Evolutionary conservation across 768 basidiomycete species (phyloP).

Genomic region (Auricularia auricula-judae): DNA sequence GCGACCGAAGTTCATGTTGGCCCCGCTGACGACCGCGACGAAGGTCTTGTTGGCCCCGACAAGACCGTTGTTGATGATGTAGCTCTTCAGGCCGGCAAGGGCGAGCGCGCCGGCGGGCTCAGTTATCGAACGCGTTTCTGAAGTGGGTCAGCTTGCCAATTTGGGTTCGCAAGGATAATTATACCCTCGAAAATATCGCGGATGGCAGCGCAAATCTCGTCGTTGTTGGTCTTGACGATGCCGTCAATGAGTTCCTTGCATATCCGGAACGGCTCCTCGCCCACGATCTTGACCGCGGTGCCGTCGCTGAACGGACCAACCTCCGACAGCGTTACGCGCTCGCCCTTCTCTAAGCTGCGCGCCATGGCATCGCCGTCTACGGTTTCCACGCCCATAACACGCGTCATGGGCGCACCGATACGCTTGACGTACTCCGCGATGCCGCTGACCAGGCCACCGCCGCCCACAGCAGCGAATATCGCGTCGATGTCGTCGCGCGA

Average conservation of each 20-base stretch:
- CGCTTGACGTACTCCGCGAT: slow-evolving; percentile 87
- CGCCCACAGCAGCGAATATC: slow-evolving; percentile 87
- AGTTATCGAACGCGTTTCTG: slow-evolving; percentile 91
- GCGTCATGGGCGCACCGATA: slow-evolving; percentile 73
- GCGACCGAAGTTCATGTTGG: slow-evolving; percentile 98
- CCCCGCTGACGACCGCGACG: slow-evolving; percentile 87
- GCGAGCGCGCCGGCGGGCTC: slow-evolving; percentile 94
- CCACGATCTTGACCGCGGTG: slow-evolving; percentile 92
- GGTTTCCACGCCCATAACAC: slow-evolving; percentile 88
- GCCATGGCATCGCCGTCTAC: slow-evolving; percentile 92
- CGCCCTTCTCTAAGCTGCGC: slow-evolving; percentile 65
- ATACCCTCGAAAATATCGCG: slow-evolving; percentile 97
- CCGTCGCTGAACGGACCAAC: slow-evolving; percentile 97
- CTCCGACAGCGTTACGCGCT: slow-evolving; percentile 73
- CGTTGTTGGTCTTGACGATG: slow-evolving; percentile 79
- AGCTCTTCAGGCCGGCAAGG: slow-evolving; percentile 81
- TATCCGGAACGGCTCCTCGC: slow-evolving; percentile 88
- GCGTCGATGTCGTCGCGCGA: slow-evolving; percentile 60
- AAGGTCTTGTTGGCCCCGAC: slow-evolving; percentile 77
- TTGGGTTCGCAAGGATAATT: slow-evolving; percentile 9
- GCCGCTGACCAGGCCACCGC: slow-evolving; percentile 88
- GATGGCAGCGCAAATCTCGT: slow-evolving; percentile 96
- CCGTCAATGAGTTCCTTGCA: slow-evolving; percentile 78
- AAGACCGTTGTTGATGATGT: slow-evolving; percentile 73
- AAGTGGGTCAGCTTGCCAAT: background rate